Evolutionary conservation across 2,329 filamentous ascomycete species (phyloP), one percentile per base, ranked within the genome.

Genomic region (Colletotrichum sublineola): DNA sequence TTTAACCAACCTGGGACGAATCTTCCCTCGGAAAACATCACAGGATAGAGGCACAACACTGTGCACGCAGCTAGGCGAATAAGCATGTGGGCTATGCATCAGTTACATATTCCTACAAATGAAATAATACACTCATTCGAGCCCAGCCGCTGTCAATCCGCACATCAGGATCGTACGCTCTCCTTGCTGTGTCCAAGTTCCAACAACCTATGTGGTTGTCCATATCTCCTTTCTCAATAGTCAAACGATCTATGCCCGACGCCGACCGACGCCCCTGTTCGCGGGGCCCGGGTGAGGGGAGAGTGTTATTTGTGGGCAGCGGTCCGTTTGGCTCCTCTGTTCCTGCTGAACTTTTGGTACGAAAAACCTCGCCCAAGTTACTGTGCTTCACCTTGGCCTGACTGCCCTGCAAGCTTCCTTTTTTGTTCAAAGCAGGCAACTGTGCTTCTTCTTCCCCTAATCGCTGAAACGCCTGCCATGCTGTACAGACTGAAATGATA

Each of bases 391-490:
- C 60, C 44, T 38, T 24, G 53, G 50, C 53, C 60, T 33, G 46
- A 24, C n/a, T 11, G 24, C 20, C n/a, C 33, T 48, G 50, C 48
- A 46, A 6, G 48, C 36, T 52, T 64, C n/a, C 38, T 11, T 64
- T 40, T 7, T 38, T 57, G 29, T 58, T 53, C 46, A 60, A 69
- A 61, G 60, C 69, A 48, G 38, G 55, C 31, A 29, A 69, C 55
- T 46, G 56, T 40, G 58, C 58, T 61, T 40, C 18, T 69, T 67
- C 53, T 62, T 71, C 53, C 29, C 40, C 68, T 38, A 69, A 61
- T 50, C 48, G 60, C 60, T 69, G 66, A 72, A 72, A 72, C 69
- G 69, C 69, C 69, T 72, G 60, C 69, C 69, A 72, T 72, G 69
- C 66, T 72, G 69, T 64, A 69, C 69, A 53, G 38, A 44, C 61